phyloP scores from a whole-genome alignment of 177 flowering plant genomes.

The Vitis hybrid region DNA sequence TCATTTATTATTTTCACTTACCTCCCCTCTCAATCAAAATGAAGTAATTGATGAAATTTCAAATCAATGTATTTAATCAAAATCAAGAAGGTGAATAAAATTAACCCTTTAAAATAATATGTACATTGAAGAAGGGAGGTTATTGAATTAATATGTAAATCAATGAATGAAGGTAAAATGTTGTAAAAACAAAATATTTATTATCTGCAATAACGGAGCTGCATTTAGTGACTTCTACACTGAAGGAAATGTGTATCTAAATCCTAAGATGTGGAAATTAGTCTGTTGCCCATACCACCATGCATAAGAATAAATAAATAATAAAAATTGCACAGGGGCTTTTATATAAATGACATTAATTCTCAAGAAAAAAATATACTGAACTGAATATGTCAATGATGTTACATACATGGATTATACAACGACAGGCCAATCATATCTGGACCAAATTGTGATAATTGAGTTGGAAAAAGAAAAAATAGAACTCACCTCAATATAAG shows the following conservation, averaged over 20 bases:
- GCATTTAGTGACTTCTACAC: no score
- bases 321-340: no score
- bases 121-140: background rate
- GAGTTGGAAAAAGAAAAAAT: background rate
- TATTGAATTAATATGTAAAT: background rate
- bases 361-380: background rate
- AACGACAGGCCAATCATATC: slow-evolving; percentile 5
- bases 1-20: no score
- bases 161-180: background rate
- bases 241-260: no score
- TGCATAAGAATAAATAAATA: no score
- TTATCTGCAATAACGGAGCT: background rate
- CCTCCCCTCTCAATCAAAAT: no score
- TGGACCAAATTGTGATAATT: background rate
- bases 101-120: background rate
- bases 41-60: no score
- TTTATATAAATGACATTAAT: no score
- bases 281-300: no score
- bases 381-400: background rate
- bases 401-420: slow-evolving; percentile 10
- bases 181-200: background rate
- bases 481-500: slow-evolving; percentile 9
- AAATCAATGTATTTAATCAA: no score
- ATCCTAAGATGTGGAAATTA: no score
- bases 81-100: no score